These are phyloP conservation scores for Setaria viridis DNA, from an alignment of 202 grass and related monocot species.

Conservation along the genomic window DNA sequence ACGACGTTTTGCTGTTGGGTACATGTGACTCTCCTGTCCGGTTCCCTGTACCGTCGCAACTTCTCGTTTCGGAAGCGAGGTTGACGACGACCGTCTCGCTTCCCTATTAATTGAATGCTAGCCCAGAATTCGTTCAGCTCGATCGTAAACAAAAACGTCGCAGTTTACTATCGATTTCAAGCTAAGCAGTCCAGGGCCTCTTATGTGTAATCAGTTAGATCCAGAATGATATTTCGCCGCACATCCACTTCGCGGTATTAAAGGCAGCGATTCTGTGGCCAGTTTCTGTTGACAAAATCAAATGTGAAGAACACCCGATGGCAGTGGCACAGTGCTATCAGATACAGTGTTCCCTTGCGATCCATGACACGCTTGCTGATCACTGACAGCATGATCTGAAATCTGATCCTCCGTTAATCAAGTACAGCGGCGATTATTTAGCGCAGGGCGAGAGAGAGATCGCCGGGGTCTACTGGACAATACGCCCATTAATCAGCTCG, in stretches of 20 bases:
- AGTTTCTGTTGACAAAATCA: neutral
- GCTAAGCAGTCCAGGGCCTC: neutral
- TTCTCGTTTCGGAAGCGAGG: neutral
- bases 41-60: neutral
- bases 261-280: neutral
- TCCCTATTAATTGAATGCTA: neutral
- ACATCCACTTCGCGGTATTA: no score
- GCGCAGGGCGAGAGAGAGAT: neutral
- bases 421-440: slow-evolving; percentile 11
- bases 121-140: neutral
- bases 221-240: neutral
- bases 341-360: neutral
- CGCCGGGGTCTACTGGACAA: neutral
- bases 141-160: neutral
- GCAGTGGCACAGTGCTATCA: neutral
- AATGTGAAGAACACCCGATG: neutral
- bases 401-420: neutral
- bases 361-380: neutral
- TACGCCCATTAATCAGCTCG: neutral
- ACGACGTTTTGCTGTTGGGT: neutral
- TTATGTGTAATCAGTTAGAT: no score
- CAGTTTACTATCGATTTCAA: neutral
- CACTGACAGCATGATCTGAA: neutral
- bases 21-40: neutral
- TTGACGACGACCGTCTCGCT: neutral